Conservation (phyloP, 495 filamentous ascomycete species). For the Parachaetomium inaequale region DNA sequence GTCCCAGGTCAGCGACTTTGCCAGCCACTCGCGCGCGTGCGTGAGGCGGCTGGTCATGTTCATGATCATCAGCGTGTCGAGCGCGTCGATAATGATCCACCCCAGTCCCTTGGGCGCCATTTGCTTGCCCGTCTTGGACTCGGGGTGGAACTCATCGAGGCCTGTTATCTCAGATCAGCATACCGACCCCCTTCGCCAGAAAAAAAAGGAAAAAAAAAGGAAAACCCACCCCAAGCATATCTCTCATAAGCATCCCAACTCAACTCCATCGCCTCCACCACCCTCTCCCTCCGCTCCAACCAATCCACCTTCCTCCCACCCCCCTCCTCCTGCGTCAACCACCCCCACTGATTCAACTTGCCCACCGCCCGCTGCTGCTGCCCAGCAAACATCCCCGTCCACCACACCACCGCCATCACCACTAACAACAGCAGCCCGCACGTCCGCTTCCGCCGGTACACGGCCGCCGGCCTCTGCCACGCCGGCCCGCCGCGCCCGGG, state of each 20-base stretch:
- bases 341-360: conserved; percentile 41
- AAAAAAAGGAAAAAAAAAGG: background rate
- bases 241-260: conserved; percentile 92
- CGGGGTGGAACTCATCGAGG: conserved; percentile 77
- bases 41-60: conserved; percentile 84
- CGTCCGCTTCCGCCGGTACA: conserved; percentile 53
- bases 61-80: conserved; percentile 98
- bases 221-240: conserved; percentile 82
- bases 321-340: conserved; percentile 32
- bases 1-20: conserved; percentile 75
- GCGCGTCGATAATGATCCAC: conserved; percentile 96
- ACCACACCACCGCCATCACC: conserved; percentile 53
- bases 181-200: background rate
- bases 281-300: conserved; percentile 70
- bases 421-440: conserved; percentile 48
- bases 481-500: conserved; percentile 42
- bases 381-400: conserved; percentile 51
- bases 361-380: conserved; percentile 30
- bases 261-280: conserved; percentile 82
- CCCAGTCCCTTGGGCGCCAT: conserved; percentile 84
- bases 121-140: conserved; percentile 71
- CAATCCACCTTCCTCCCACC: conserved; percentile 56
- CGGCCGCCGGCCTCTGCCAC: conserved; percentile 27
- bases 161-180: conserved; percentile 47
- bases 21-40: conserved; percentile 86